phyloP scores from a whole-genome alignment of 176 grass and related monocot genomes.

The Miscanthus lutarioriparius region DNA sequence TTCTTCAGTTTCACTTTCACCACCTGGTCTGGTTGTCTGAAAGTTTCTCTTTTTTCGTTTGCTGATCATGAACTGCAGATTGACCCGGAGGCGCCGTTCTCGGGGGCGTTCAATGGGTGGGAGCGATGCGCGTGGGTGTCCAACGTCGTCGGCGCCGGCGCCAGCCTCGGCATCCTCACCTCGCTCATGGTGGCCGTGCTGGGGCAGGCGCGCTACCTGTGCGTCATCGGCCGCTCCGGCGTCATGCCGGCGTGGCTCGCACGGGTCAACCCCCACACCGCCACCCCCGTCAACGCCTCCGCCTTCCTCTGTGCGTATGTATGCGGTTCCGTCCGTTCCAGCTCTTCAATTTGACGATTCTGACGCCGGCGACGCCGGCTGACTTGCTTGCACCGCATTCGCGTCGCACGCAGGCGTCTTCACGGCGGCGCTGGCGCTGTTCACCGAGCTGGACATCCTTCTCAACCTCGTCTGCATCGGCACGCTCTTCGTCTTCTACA shows the following conservation, averaged over 20 bases:
- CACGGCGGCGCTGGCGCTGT: constrained; percentile 79
- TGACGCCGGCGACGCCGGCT: background rate
- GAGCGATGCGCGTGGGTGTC: constrained; percentile 73
- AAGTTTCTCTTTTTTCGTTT: background rate
- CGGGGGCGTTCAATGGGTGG: constrained; percentile 62
- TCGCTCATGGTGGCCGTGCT: constrained; percentile 89
- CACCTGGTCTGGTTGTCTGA: background rate
- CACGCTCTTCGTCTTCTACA: constrained; percentile 99
- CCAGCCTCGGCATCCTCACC: constrained; percentile 85
- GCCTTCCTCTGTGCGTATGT: constrained; percentile 70
- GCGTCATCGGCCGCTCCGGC: constrained; percentile 87
- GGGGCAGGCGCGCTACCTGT: constrained; percentile 88
- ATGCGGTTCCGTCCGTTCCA: background rate
- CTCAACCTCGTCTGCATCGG: constrained; percentile 91
- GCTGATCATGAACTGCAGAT: constrained; percentile 57
- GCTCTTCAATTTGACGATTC: background rate
- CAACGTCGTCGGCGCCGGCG: constrained; percentile 77
- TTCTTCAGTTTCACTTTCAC: background rate
- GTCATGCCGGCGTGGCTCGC: constrained; percentile 84
- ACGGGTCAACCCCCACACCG: constrained; percentile 57
- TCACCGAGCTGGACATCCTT: constrained; percentile 86
- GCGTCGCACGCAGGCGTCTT: constrained; percentile 43
- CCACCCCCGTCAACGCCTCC: constrained; percentile 92
- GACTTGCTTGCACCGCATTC: background rate
- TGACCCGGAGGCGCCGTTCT: constrained; percentile 83